Conservation (phyloP, 257 asterid genomes). For the Agastache rugosa region DNA sequence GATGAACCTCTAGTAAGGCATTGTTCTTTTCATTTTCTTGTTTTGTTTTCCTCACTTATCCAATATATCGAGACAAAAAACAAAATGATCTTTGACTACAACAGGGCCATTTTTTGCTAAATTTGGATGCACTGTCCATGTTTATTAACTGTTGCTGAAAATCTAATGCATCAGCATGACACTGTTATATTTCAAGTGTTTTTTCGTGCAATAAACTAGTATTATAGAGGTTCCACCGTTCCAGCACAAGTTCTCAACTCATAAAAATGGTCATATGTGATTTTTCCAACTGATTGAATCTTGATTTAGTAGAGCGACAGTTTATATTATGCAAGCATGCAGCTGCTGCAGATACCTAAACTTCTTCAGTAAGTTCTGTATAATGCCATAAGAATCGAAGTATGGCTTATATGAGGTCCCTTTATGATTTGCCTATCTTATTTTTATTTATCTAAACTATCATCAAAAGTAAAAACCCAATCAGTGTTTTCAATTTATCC, state of each 20-base stretch:
- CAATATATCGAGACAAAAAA: neutral
- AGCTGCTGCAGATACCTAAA: neutral
- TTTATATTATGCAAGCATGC: neutral
- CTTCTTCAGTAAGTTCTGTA: neutral
- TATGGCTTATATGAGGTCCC: neutral
- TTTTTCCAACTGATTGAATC: conserved; percentile 18
- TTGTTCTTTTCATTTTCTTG: neutral
- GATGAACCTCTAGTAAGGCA: neutral
- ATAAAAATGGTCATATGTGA: neutral
- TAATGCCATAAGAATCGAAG: neutral
- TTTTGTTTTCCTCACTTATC: neutral
- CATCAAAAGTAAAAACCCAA: too few species aligned
- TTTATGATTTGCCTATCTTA: too few species aligned
- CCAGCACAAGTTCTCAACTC: conserved; percentile 23
- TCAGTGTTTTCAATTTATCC: neutral
- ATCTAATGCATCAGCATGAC: neutral
- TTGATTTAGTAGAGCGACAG: conserved; percentile 4
- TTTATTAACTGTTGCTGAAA: neutral
- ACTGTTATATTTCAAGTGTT: neutral
- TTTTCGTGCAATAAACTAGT: conserved; percentile 7
- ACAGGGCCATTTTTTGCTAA: neutral
- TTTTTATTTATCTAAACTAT: too few species aligned
- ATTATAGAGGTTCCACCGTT: conserved; percentile 18
- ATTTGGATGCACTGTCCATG: neutral
- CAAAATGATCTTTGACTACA: neutral